These are phyloP conservation scores for Aspergillus piperis DNA, from an alignment of 2,329 filamentous ascomycete genomes.

Conservation along the genomic window DNA sequence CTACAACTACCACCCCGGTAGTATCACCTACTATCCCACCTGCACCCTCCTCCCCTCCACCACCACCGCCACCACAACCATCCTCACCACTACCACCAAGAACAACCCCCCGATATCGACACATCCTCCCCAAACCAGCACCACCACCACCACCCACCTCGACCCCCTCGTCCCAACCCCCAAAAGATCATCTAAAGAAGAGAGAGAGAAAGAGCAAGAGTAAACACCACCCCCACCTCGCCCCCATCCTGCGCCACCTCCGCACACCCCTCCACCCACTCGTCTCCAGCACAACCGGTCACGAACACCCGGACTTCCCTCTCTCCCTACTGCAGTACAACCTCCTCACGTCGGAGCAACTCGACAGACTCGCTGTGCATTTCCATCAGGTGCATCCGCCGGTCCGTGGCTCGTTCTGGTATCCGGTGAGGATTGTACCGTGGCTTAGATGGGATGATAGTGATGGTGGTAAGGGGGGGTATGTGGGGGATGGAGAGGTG, in stretches of 20 bases:
- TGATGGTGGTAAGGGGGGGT: not conserved
- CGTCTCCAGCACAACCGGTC: constrained; percentile 39
- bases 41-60: not conserved
- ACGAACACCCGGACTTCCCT: constrained; percentile 43
- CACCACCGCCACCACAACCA: not conserved
- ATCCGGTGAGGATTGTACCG: constrained; percentile 35
- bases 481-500: too few species aligned
- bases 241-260: constrained; percentile 31
- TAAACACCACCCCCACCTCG: constrained; percentile 10
- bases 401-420: constrained; percentile 31
- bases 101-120: too few species aligned
- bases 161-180: too few species aligned
- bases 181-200: too few species aligned
- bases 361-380: constrained; percentile 44
- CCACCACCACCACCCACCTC: constrained; percentile 27
- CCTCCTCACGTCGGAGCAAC: constrained; percentile 42
- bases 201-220: too few species aligned
- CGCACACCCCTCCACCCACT: constrained; percentile 37
- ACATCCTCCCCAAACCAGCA: constrained; percentile 10
- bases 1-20: too few species aligned
- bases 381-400: constrained; percentile 47
- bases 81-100: not conserved
- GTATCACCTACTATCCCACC: too few species aligned
- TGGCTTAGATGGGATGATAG: constrained; percentile 30
- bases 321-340: constrained; percentile 41